phyloP scores from a whole-genome alignment of 225 moss, liverwort and hornwort genomes.

The Climacium dendroides region DNA sequence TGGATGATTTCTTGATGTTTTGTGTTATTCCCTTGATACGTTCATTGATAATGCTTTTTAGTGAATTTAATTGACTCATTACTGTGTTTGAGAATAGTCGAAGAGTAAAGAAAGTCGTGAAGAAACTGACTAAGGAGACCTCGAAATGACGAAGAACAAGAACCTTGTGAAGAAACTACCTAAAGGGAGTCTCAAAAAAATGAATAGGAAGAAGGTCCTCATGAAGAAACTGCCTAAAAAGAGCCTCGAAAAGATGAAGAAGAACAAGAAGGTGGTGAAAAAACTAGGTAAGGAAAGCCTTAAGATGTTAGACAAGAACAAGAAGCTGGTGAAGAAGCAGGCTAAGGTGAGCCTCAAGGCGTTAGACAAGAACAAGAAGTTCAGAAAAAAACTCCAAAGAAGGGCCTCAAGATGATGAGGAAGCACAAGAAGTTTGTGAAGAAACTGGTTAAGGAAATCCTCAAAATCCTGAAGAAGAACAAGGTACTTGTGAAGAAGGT shows the following conservation, averaged over 20 bases:
- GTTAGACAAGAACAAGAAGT: neutral
- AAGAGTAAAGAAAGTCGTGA: neutral
- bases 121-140: neutral
- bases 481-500: slow-evolving; percentile 39
- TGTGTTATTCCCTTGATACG: neutral
- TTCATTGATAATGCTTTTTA: neutral
- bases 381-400: neutral
- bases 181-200: slow-evolving; percentile 17
- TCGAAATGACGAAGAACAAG: slow-evolving; percentile 29
- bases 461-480: slow-evolving; percentile 36
- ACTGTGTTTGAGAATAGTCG: neutral
- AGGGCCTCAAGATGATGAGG: neutral
- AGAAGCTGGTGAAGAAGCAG: neutral
- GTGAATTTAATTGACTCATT: neutral
- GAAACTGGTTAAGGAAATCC: neutral
- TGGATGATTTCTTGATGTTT: neutral
- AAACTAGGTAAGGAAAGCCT: neutral
- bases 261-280: neutral
- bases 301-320: neutral
- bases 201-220: neutral
- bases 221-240: neutral
- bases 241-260: neutral
- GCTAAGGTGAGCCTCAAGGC: neutral
- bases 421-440: neutral
- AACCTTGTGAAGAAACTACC: slow-evolving; percentile 27